Evolutionary conservation across 176 grass and related monocot genomes (phyloP), one percentile per base, ranked within the genome.

Genomic region (Musa acuminata): DNA sequence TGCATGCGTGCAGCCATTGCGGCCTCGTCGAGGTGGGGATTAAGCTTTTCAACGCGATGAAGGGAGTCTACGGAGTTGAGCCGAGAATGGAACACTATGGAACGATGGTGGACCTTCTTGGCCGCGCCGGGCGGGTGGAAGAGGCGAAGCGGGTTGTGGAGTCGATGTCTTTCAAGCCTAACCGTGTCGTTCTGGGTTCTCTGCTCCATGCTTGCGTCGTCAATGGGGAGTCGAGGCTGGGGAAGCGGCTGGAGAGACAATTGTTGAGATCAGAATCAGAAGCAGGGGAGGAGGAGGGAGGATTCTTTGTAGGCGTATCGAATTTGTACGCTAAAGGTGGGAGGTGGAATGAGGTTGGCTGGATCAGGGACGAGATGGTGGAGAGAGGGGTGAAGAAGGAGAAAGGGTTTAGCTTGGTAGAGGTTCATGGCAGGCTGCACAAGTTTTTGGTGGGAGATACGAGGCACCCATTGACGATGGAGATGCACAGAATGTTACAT

Each of bases 21-120:
- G 78, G 78, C 17, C 43, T 80, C 14, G 69, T 71, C 8, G 78
- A 72, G 27, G 16, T 10, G 49, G 78, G 78, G 48, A 25, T 29
- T 23, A 64, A 72, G 21, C 35, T 80, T 14, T 80, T 80, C 27
- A 58, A 72, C n/a, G 69, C 72, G 24, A 80, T 80, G 78, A 62
- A 73, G 55, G 17, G 7, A 52, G 8, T 73, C 10, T 51, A 73
- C 11, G 69, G 69, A 12, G 52, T 80, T 52, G 23, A 80, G 8
- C 78, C 78, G 0, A 80, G 78, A 62, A 80, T 80, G 78, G 78
- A 80, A 9, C 78, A 80, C 21, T 80, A 73, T n/a, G 78, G 78
- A 14, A 23, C 57, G 16, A 35, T 80, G 55, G 78, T 80, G 43
- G 78, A 80, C 69, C 16, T 80, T 20, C 69, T 80, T 3, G 55